phyloP scores from a whole-genome alignment of 495 filamentous ascomycete genomes.

The Talaromyces borbonicus region DNA sequence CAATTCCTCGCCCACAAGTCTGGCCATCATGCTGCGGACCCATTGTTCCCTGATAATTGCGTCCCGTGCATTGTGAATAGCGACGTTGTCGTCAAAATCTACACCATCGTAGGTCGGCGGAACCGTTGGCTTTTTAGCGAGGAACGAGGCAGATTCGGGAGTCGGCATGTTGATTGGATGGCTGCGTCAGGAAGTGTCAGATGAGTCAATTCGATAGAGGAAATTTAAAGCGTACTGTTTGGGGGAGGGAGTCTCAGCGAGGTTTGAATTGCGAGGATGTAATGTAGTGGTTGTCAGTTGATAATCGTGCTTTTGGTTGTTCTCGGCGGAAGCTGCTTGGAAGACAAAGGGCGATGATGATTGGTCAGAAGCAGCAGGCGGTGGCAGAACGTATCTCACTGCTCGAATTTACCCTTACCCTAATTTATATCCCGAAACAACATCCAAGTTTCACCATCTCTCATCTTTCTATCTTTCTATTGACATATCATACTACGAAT shows the following conservation, averaged over 20 bases:
- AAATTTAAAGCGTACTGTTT: constrained; percentile 4
- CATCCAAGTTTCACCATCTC: too few relatives aligned
- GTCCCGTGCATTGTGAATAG: constrained; percentile 88
- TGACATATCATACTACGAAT: too few relatives aligned
- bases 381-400: too few relatives aligned
- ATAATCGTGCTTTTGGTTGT: background rate
- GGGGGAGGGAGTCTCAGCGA: constrained; percentile 2
- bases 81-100: constrained; percentile 85
- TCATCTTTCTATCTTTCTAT: too few relatives aligned
- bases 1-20: constrained; percentile 86
- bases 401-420: too few relatives aligned
- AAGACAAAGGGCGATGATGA: constrained; percentile 6
- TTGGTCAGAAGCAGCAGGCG: constrained; percentile 14
- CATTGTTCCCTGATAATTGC: constrained; percentile 93
- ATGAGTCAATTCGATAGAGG: background rate
- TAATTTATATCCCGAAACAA: too few relatives aligned
- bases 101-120: constrained; percentile 93
- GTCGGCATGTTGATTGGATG: constrained; percentile 56
- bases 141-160: constrained; percentile 84
- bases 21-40: constrained; percentile 95
- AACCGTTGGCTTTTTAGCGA: constrained; percentile 89
- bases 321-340: constrained; percentile 6
- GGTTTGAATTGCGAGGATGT: background rate
- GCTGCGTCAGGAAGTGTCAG: background rate
- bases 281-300: background rate